These are phyloP conservation scores for Trichoderma oligosporum DNA, from an alignment of 2,329 filamentous ascomycete genomes.

Conservation along the genomic window DNA sequence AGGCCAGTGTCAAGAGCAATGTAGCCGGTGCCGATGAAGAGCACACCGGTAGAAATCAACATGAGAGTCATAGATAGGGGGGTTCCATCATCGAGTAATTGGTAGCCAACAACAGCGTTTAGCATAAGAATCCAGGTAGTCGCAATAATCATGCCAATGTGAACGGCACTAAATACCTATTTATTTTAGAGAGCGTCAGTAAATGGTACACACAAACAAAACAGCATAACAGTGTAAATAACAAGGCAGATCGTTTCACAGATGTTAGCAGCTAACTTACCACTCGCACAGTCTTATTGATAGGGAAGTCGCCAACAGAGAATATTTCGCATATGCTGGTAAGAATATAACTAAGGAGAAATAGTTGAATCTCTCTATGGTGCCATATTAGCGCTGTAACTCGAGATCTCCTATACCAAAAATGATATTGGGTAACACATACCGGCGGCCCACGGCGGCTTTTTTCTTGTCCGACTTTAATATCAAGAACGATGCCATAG, in stretches of 20 bases:
- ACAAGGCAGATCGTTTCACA: not conserved
- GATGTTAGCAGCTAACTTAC: constrained; percentile 46
- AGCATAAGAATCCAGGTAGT: constrained; percentile 88
- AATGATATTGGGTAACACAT: constrained; percentile 27
- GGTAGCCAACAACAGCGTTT: constrained; percentile 89
- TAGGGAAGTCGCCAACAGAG: constrained; percentile 83
- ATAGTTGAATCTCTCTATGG: constrained; percentile 89
- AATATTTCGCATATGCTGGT: constrained; percentile 96
- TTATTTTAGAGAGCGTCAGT: not conserved
- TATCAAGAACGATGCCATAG: constrained; percentile 63
- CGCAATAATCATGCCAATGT: constrained; percentile 84
- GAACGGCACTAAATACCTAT: constrained; percentile 84
- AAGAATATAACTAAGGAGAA: constrained; percentile 79
- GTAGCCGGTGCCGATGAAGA: constrained; percentile 91
- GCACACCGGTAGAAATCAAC: constrained; percentile 60
- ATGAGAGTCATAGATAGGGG: constrained; percentile 76
- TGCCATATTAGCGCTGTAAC: constrained; percentile 15
- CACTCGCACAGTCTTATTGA: constrained; percentile 65
- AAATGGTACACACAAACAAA: constrained; percentile 24
- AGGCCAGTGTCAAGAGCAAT: constrained; percentile 93
- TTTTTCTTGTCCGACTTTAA: constrained; percentile 82
- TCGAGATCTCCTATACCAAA: not conserved
- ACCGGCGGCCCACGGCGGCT: constrained; percentile 92
- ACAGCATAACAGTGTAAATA: not conserved
- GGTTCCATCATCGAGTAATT: constrained; percentile 91